Evolutionary conservation across 2,329 filamentous ascomycete species (phyloP), one percentile per base, ranked within the genome.

Genomic region (Clarireedia monteithiana): DNA sequence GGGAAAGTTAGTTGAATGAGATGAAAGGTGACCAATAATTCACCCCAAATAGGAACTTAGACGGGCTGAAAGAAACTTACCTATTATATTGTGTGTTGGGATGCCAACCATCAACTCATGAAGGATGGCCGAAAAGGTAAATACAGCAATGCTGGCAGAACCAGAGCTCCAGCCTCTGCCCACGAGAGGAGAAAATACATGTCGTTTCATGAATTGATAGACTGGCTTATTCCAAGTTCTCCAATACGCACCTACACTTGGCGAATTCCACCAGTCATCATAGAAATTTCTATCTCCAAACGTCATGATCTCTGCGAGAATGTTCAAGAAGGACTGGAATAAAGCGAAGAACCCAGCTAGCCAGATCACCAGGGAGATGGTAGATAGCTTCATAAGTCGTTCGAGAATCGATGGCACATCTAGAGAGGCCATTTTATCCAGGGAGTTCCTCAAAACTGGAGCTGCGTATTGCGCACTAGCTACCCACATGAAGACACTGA

Each of bases 201-300:
- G 94, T 39, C 94, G 80, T 67, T 89, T 91, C 85, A 99, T 97
- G 72, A 96, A 99, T 57, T 91, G 86, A 68, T 95, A 95, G 5
- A 99, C 92, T 0, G 94, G 94, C 70, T 95, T 95, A 74, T 99
- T 99, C 94, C 94, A 99, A 0, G 86, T 88, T 23, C 91, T 84
- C 92, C 92, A 96, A 75, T 99, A 99, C 4, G 80, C 81, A 36
- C 91, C 89, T 6, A 97, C 77, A 62, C 85, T 91, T 54, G 85
- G 84, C 61, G 85, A 89, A 68, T 99, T 99, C 94, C 94, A 99
- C 94, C 94, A 99, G 67, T 96, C 91, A 39, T 89, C 86, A 71
- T 99, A 99, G 71, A 99, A 99, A 52, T 91, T 88, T 30, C 94
- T 83, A 70, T 99, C 94, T 17, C 87, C 94, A 66, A 99, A 99